A percentile compares a stretch with the other conserved stretches of the same genome.
phyloP scores from a whole-genome alignment of 1,284 basidiomycete species.

The Phenoliferia sp. region DNA sequence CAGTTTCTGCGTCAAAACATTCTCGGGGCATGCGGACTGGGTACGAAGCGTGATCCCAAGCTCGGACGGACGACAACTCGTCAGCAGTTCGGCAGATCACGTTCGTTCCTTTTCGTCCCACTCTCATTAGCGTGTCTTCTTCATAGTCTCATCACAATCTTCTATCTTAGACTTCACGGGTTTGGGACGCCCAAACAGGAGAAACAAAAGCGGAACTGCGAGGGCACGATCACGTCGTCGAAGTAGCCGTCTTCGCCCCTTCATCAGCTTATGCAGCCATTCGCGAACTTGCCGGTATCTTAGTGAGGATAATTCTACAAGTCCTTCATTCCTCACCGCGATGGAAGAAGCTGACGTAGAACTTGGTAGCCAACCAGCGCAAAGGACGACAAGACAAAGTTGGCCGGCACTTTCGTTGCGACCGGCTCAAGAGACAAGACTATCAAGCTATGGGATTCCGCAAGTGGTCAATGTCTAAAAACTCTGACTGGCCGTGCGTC shows the following conservation, averaged over 20 bases:
- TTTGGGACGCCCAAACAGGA: slow-evolving; percentile 72
- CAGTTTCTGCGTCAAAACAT: slow-evolving; percentile 56
- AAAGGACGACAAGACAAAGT: slow-evolving; percentile 16
- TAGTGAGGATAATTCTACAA: slow-evolving; percentile 46
- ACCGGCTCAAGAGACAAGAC: slow-evolving; percentile 84
- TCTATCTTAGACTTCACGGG: slow-evolving; percentile 63
- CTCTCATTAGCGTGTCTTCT: neutral
- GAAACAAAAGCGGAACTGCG: slow-evolving; percentile 76
- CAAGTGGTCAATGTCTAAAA: slow-evolving; percentile 67
- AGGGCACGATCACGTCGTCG: slow-evolving; percentile 83
- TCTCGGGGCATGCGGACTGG: slow-evolving; percentile 64
- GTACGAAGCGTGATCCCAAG: slow-evolving; percentile 64
- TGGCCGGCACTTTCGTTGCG: slow-evolving; percentile 55
- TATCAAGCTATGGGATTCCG: slow-evolving; percentile 79
- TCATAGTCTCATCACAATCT: neutral
- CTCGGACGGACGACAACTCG: slow-evolving; percentile 66
- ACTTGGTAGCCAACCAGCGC: slow-evolving; percentile 14
- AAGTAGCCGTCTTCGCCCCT: slow-evolving; percentile 77
- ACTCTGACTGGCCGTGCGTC: slow-evolving; percentile 46
- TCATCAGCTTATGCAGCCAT: slow-evolving; percentile 66
- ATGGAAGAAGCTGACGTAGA: too few species aligned
- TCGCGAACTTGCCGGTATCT: slow-evolving; percentile 67
- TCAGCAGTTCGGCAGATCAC: slow-evolving; percentile 80
- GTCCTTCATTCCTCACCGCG: neutral
- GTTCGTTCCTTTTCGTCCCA: slow-evolving; percentile 47